Percentiles rank a stretch among this genome's conserved stretches.
Evolutionary conservation across 805 yeast genomes (phyloP).

Genomic region (Brettanomyces bruxellensis): DNA sequence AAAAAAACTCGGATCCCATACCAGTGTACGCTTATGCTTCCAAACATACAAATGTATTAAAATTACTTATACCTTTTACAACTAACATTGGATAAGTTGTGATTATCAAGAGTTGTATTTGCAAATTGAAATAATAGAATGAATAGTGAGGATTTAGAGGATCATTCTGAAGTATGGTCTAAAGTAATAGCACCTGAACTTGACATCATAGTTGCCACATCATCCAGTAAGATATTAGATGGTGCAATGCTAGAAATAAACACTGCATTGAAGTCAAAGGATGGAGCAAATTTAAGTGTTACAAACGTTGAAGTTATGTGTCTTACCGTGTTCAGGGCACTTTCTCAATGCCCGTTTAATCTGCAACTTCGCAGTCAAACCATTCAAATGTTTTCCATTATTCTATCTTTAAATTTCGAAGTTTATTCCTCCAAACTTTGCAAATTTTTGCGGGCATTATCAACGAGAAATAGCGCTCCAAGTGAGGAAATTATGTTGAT

Average conservation of each 20-base stretch:
- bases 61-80: too few species aligned
- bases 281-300: conserved; percentile 4
- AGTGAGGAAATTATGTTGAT: conserved; percentile 50
- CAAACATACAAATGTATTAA: too few species aligned
- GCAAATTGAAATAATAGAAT: not conserved
- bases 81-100: too few species aligned
- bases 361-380: conserved; percentile 36
- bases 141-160: not conserved
- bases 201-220: conserved; percentile 13
- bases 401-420: conserved; percentile 24
- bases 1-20: too few species aligned
- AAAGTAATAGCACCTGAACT: conserved; percentile 11
- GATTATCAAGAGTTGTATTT: too few species aligned
- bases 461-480: conserved; percentile 35
- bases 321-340: conserved; percentile 35
- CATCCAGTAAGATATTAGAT: conserved; percentile 29
- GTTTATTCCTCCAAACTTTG: conserved; percentile 23
- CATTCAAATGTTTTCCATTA: conserved; percentile 27
- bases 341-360: conserved; percentile 40
- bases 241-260: conserved; percentile 26
- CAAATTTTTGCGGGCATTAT: conserved; percentile 29
- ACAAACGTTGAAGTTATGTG: conserved; percentile 24
- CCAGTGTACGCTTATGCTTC: too few species aligned
- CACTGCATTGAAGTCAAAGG: conserved; percentile 18
- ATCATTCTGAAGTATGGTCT: conserved; percentile 1